phyloP scores from a whole-genome alignment of 805 yeast species.

The Lipomyces sp. region DNA sequence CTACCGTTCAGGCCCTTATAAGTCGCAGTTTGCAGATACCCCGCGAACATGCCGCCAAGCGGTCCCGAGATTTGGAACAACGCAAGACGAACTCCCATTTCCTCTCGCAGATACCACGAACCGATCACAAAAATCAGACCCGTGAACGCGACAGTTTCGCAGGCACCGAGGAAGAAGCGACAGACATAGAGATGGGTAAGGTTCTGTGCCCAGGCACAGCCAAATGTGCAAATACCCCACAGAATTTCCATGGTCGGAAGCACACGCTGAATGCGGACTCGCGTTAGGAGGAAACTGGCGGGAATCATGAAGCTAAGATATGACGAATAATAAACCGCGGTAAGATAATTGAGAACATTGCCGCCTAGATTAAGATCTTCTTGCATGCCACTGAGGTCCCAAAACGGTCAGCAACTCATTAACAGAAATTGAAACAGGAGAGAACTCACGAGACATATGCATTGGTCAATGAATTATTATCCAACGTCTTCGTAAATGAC shows the following conservation, averaged over 20 bases:
- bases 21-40: constrained; percentile 57
- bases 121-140: constrained; percentile 44
- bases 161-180: constrained; percentile 64
- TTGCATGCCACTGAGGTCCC: constrained; percentile 53
- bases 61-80: constrained; percentile 42
- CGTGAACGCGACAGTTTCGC: constrained; percentile 66
- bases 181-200: constrained; percentile 50
- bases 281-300: constrained; percentile 37
- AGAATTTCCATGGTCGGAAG: constrained; percentile 40
- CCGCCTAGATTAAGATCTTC: constrained; percentile 46
- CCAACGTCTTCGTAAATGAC: constrained; percentile 50
- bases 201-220: constrained; percentile 44
- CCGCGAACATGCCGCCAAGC: constrained; percentile 46
- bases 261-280: constrained; percentile 38
- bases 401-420: background rate
- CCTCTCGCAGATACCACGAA: constrained; percentile 54
- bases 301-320: constrained; percentile 38
- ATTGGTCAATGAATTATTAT: constrained; percentile 47
- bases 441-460: constrained; percentile 48
- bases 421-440: background rate
- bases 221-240: constrained; percentile 66
- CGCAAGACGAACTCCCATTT: constrained; percentile 47
- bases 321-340: constrained; percentile 33
- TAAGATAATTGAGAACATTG: constrained; percentile 44
- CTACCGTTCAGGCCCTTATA: constrained; percentile 45